Conservation (phyloP, 2,329 filamentous ascomycete species). For the Incumbomyces lentus region DNA sequence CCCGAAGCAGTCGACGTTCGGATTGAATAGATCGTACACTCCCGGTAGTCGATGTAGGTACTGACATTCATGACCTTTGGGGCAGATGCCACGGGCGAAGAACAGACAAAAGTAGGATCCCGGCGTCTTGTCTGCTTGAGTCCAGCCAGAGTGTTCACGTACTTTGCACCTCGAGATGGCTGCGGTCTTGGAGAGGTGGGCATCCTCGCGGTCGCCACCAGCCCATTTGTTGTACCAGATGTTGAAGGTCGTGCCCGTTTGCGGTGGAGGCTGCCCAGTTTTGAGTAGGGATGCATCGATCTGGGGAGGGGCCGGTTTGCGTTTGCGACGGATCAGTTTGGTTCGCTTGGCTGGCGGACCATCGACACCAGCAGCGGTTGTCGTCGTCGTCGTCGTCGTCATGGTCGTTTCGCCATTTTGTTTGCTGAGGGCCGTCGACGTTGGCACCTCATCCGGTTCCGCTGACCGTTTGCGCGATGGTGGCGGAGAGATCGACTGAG, state of each 20-base stretch:
- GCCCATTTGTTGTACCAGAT: constrained; percentile 99
- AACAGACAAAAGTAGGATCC: constrained; percentile 89
- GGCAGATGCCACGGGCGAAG: constrained; percentile 72
- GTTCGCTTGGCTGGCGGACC: constrained; percentile 48
- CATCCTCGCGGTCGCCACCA: constrained; percentile 88
- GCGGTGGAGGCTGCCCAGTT: constrained; percentile 66
- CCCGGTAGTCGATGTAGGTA: constrained; percentile 84
- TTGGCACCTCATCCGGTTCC: constrained; percentile 10
- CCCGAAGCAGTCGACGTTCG: constrained; percentile 90
- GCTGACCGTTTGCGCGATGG: constrained; percentile 21
- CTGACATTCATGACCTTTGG: constrained; percentile 84
- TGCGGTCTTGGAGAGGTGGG: constrained; percentile 70
- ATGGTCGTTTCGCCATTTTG: constrained; percentile 10
- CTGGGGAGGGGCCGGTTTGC: constrained; percentile 78
- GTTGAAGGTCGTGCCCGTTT: constrained; percentile 93
- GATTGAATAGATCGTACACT: constrained; percentile 81
- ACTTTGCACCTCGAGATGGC: constrained; percentile 83
- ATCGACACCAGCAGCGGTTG: background rate
- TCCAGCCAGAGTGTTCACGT: constrained; percentile 67
- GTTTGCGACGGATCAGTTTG: constrained; percentile 87
- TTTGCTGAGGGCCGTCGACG: constrained; percentile 12
- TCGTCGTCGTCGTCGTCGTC: too few species aligned
- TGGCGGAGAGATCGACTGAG: background rate
- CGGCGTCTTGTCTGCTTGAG: constrained; percentile 61
- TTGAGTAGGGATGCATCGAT: constrained; percentile 76